Base-by-base conservation (phyloP, 305 asterid species). In the Petunia hybrid region DNA sequence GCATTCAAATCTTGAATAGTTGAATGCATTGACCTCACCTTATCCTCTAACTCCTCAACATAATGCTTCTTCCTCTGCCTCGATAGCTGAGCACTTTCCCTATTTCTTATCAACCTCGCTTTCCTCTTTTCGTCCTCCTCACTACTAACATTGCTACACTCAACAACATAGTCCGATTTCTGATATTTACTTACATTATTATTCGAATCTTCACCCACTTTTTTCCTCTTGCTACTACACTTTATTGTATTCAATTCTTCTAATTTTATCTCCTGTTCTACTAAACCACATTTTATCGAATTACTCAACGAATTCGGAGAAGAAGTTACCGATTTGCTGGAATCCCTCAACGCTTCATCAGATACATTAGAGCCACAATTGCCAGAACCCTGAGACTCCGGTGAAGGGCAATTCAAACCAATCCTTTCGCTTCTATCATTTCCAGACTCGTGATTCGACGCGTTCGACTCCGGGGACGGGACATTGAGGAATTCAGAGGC, bases 21-120 rank as follows among this genome's bases (percentile, higher is more conserved):
- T 0, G 99, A 90, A 83, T 91, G 92, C 99, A 95, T 94, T n/a
- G 55, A 80, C 86, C 90, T 92, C 69, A 95, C 93, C 83, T 95
- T 94, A 81, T 92, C 98, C 87, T 95, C 99, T 86, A 95, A 89
- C 83, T 95, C 98, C 85, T 89, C 99, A 6, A 95, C 94, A 75
- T 94, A 93, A 84, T 91, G 98, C 67, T 94, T 95, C 88, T 86
- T 94, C 85, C 97, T 94, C 87, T 92, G 95, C 71, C 99, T 89
- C 6, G 97, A 94, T 41, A 94, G 85, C 68, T 90, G 99, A 57
- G 97, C 98, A 90, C 97, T 95, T 85, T 94, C 99, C 67, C 99
- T 89, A 84, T 92, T 89, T 90, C 97, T 92, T 88, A 92, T 88
- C 84, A 95, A 74, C 90, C 98, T 91, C 0, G 92, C 90, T 82